These are phyloP conservation scores for Vitis hybrid DNA, from an alignment of 177 flowering plant genomes.

Conservation along the genomic window DNA sequence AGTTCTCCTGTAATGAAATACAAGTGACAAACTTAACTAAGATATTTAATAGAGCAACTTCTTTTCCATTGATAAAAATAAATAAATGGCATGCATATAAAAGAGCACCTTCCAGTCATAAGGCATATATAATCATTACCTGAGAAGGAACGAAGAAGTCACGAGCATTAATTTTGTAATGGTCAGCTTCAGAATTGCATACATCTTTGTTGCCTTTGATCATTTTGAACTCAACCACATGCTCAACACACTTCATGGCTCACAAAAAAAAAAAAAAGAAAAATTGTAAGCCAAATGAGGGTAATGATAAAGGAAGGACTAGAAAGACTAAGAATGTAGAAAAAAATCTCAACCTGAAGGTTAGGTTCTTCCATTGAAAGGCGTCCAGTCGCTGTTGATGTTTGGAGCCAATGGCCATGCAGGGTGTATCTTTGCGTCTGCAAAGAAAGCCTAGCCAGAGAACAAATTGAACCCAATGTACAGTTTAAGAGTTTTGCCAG, in stretches of 20 bases:
- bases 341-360: slow-evolving; percentile 73
- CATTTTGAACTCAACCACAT: slow-evolving; percentile 65
- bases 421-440: slow-evolving; percentile 70
- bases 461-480: slow-evolving; percentile 91
- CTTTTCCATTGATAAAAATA: neutral
- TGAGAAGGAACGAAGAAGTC: slow-evolving; percentile 81
- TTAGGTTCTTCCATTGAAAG: slow-evolving; percentile 99
- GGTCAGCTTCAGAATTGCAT: slow-evolving; percentile 27
- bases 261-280: neutral
- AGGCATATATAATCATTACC: slow-evolving; percentile 39
- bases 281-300: neutral
- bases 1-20: slow-evolving; percentile 62
- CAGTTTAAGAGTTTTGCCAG: slow-evolving; percentile 84
- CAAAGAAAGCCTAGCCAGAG: slow-evolving; percentile 63
- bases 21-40: neutral
- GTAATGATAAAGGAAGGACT: neutral
- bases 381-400: slow-evolving; percentile 95
- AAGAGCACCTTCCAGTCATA: neutral
- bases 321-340: slow-evolving; percentile 1
- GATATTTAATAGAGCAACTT: neutral
- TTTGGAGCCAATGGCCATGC: slow-evolving; percentile 98
- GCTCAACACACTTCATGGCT: slow-evolving; percentile 78
- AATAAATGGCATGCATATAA: neutral
- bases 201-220: slow-evolving; percentile 25
- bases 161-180: slow-evolving; percentile 73